Base-by-base conservation (phyloP, 192 early-diverging fungal genomes). In the Backusella tuberculispora region DNA sequence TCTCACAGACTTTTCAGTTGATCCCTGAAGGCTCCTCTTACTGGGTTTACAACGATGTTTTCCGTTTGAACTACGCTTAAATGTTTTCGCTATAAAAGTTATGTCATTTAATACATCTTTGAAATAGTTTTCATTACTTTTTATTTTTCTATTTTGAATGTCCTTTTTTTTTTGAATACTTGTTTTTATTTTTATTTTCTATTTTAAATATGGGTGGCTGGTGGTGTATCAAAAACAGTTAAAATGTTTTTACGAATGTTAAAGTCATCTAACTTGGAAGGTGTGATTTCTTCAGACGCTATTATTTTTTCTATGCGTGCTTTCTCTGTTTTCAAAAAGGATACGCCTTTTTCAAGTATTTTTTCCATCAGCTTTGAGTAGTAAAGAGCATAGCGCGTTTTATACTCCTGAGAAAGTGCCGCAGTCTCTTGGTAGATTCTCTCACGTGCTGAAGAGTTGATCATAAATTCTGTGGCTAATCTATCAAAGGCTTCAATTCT, bases 361-460 rank as follows among this genome's bases (percentile, higher is more conserved):
- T 98, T 97, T 82, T 95, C 90, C 91, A 98, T 95, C 69, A 95
- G 89, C 80, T 97, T 98, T 77, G 84, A 79, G 76, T 99, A 99
- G 89, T 96, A 98, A 60, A 86, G 81, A 42, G 95, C 92, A 76
- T 86, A 90, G 21, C 77, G 84, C 75, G 76, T 69, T 45, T 45
- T 26, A 69, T 78, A 71, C 66, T 83, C 78, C 74, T 85, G 80
- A 48, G 85, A 81, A 24, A 82, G 78, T 6, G 46, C 64, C 64
- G 71, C 75, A 72, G 84, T 84, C 45, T 85, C 72, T 74, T 72
- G 42, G 19, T 70, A 48, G 48, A 76, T 44, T 17, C 1, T 8
- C 34, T 63, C 26, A 43, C 72, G 70, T 2, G 43, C 71, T 9
- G 13, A 19, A 37, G 85, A 70, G 0, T 87, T 84, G 44, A 84